These are phyloP conservation scores for Poa pratensis DNA, from an alignment of 176 grass and related monocot genomes.

Conservation along the genomic window DNA sequence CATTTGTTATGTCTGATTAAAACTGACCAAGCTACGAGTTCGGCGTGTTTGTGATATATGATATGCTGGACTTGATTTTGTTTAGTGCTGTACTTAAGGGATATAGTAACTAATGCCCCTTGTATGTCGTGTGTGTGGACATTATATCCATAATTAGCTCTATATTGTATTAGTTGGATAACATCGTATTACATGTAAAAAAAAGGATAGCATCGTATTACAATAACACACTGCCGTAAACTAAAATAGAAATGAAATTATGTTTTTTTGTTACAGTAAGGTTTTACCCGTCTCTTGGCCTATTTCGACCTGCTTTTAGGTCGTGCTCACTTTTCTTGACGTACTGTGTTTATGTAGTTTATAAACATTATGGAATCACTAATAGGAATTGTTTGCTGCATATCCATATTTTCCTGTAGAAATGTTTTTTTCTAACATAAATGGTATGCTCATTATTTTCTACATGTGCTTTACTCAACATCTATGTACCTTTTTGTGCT, in stretches of 20 bases:
- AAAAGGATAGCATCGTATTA: neutral
- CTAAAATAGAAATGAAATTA: conserved; percentile 13
- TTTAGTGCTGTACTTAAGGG: neutral
- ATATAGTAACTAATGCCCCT: neutral
- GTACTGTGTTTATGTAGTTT: conserved; percentile 6
- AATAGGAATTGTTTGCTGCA: neutral
- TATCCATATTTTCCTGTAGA: conserved; percentile 13
- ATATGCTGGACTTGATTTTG: conserved; percentile 10
- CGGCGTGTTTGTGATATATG: conserved; percentile 7
- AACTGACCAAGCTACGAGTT: neutral
- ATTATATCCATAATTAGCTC: neutral
- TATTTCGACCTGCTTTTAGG: neutral
- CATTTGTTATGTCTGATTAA: neutral
- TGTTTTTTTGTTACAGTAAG: neutral
- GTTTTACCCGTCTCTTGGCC: neutral
- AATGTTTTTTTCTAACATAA: neutral
- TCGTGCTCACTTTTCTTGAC: conserved; percentile 10
- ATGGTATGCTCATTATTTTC: conserved; percentile 6
- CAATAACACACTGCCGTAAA: neutral
- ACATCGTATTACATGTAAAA: neutral
- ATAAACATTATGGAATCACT: neutral
- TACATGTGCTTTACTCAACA: neutral
- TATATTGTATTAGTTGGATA: conserved; percentile 1
- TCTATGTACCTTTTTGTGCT: conserved; percentile 11
- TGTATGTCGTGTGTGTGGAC: neutral